These are phyloP conservation scores for Hirschioporus abietinus DNA, from an alignment of 768 basidiomycete species.

Conservation along the genomic window DNA sequence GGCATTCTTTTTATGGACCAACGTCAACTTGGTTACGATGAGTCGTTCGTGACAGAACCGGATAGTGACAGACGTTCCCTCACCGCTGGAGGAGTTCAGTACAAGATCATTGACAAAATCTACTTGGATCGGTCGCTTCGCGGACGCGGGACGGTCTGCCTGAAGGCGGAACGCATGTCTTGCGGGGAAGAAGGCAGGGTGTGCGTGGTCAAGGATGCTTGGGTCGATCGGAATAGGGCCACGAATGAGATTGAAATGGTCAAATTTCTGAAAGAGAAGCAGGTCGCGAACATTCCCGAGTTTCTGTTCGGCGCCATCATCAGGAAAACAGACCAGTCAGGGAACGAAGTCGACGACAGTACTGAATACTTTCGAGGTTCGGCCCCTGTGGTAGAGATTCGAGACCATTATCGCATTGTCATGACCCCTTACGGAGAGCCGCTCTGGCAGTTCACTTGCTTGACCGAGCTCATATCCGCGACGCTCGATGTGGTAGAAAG, in stretches of 20 bases:
- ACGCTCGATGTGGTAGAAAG: neutral
- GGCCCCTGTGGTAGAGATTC: neutral
- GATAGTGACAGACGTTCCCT: neutral
- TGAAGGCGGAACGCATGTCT: neutral
- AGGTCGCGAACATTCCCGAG: neutral
- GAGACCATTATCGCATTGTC: neutral
- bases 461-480: neutral
- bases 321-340: neutral
- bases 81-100: neutral
- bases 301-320: neutral
- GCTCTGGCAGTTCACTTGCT: neutral
- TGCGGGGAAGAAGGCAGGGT: neutral
- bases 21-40: neutral
- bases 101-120: neutral
- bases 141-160: slow-evolving; percentile 2
- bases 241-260: neutral
- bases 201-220: slow-evolving; percentile 2
- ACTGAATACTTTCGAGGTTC: neutral
- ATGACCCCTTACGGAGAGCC: neutral
- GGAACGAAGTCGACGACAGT: neutral
- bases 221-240: neutral
- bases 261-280: neutral
- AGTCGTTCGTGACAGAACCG: neutral
- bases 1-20: neutral
- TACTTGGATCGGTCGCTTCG: neutral